These are phyloP conservation scores for Crataegus laevigata DNA, from an alignment of 306 rosid genomes.

Conservation along the genomic window DNA sequence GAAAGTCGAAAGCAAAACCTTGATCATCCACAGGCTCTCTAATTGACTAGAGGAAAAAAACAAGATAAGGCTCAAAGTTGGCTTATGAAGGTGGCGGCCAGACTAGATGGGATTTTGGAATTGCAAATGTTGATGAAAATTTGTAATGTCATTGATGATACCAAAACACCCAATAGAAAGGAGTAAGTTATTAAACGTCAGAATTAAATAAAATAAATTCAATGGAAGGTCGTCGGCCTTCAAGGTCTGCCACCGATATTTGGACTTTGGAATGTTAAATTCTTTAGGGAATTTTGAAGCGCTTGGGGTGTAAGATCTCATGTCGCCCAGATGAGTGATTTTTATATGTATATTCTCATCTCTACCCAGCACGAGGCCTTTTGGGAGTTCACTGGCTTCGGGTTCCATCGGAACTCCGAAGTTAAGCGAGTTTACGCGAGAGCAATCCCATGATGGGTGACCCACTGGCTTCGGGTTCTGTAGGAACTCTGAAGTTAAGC, in stretches of 20 bases:
- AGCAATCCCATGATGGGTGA: no score
- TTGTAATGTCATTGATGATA: not conserved
- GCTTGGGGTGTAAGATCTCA: no score
- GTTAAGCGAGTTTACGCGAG: no score
- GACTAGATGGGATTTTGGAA: not conserved
- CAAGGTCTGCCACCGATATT: not conserved
- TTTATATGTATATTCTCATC: no score
- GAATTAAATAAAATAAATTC: no score
- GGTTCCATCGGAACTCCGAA: no score
- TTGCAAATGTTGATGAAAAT: not conserved
- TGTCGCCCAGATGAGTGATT: no score
- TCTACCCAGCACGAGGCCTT: no score
- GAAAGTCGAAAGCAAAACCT: no score
- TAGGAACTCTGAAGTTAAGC: no score
- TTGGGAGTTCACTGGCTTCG: no score
- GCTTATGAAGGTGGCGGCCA: not conserved
- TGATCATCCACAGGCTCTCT: not conserved
- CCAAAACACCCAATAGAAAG: not conserved
- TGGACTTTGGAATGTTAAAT: not conserved
- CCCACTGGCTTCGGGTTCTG: no score
- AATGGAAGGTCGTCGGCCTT: not conserved
- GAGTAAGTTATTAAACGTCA: not conserved
- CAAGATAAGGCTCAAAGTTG: not conserved
- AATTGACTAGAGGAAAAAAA: not conserved
- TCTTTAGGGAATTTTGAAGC: not conserved